Evolutionary conservation across 768 basidiomycete species (phyloP), one percentile per base, ranked within the genome.

Genomic region (Lanmaoa rubissima): DNA sequence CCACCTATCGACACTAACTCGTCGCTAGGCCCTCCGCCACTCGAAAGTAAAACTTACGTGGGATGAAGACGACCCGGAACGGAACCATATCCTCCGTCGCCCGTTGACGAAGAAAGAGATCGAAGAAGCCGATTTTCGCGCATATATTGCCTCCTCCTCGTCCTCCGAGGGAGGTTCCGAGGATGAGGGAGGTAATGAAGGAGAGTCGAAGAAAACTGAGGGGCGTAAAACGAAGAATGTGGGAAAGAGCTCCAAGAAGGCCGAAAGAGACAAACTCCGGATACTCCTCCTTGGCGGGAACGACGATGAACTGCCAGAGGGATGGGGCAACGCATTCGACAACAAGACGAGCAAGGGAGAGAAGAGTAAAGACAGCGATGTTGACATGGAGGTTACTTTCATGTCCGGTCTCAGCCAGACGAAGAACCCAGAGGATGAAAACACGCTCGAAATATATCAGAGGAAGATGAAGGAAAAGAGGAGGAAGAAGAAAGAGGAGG

Each of bases 1-100:
- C 31, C 11, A 47, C 19, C 34, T 13, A 31, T 48, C n/a, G 40
- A 17, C 42, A 35, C 47, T 45, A 26, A 57, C 14, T 36, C 38
- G 35, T 14, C 9, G 31, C 7, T 61, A 98, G 94, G 96, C 96
- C 11, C 83, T 99, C 6, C 89, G 96, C 6, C 95, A 98, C 70
- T 99, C 97, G 14, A 97, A 94, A 77, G 96, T 98, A 57, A 97
- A 92, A 67, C 81, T 98, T 34, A 97, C 95, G 5, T 99, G 97
- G 97, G 97, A 99, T 62, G 92, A 94, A 53, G 97, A 98, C 71
- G 95, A 98, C 62, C 87, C 91, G 0, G 90, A 94, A 65, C 87
- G 96, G 40, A 81, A 79, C 54, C 85, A 84, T 43, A 64, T 94
- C 48, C 92, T 94, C 1, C 85, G 94, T 45, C 87, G 94, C 21